Conservation (phyloP, 2,329 filamentous ascomycete species). For the Monilinia aucupariae region DNA sequence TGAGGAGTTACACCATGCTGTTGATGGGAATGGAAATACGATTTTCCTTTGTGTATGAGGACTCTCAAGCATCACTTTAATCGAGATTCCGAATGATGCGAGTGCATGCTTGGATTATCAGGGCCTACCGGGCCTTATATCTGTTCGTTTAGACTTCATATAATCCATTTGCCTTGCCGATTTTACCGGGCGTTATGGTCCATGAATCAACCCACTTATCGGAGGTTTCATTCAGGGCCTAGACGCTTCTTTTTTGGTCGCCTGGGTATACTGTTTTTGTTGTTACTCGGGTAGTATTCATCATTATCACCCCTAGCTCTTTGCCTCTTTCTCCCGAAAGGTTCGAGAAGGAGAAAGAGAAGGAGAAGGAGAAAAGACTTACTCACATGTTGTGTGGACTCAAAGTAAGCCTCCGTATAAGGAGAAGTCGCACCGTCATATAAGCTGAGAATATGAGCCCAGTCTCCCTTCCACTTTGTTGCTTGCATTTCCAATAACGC, state of each 20-base stretch:
- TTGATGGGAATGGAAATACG: neutral
- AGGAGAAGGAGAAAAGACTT: neutral
- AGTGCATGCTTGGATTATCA: neutral
- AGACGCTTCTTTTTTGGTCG: conserved; percentile 10
- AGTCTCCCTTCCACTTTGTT: neutral
- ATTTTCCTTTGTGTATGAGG: neutral
- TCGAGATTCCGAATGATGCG: neutral
- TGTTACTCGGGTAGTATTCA: neutral
- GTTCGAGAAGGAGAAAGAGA: neutral
- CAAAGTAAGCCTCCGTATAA: conserved; percentile 6
- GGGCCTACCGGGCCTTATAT: too few relatives aligned
- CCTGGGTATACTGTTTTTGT: conserved; percentile 11
- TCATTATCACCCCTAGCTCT: neutral
- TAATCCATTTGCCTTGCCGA: neutral
- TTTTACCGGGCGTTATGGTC: conserved; percentile 1
- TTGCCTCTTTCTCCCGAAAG: neutral
- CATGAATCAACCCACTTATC: conserved; percentile 13
- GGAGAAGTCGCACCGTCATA: conserved; percentile 9
- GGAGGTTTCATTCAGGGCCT: neutral
- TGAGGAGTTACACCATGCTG: neutral
- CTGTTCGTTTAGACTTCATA: too few relatives aligned
- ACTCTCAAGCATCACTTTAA: neutral
- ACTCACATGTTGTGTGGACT: conserved; percentile 1
- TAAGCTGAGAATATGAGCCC: conserved; percentile 12
- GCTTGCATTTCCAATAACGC: conserved; percentile 10